phyloP scores from a whole-genome alignment of 139 green algal species.

The Nannochloris sp. region DNA sequence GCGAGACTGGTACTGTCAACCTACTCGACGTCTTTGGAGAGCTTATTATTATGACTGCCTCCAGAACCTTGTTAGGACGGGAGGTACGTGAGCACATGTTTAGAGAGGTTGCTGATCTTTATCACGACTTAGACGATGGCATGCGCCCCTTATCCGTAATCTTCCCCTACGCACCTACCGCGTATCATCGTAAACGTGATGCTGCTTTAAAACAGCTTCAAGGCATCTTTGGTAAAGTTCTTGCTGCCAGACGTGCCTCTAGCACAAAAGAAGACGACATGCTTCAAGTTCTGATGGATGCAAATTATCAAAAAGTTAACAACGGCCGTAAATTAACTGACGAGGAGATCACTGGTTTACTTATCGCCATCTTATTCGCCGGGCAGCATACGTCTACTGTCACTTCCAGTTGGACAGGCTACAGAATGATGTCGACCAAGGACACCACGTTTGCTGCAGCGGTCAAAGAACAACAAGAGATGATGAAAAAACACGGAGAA shows the following conservation, averaged over 20 bases:
- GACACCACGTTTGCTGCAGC: slow-evolving; percentile 25
- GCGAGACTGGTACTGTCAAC: slow-evolving; percentile 77
- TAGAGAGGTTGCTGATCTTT: slow-evolving; percentile 64
- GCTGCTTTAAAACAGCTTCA: slow-evolving; percentile 59
- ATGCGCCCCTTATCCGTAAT: slow-evolving; percentile 94
- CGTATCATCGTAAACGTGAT: slow-evolving; percentile 80
- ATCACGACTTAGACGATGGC: slow-evolving; percentile 93
- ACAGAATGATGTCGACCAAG: slow-evolving; percentile 54
- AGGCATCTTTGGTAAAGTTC: slow-evolving; percentile 77
- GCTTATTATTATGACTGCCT: slow-evolving; percentile 92
- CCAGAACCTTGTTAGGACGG: slow-evolving; percentile 82
- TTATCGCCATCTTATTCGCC: slow-evolving; percentile 95
- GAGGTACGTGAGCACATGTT: slow-evolving; percentile 96
- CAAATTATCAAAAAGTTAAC: slow-evolving; percentile 69
- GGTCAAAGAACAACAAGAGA: slow-evolving; percentile 65
- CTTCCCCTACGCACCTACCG: slow-evolving; percentile 90
- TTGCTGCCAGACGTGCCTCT: slow-evolving; percentile 57
- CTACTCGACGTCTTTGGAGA: slow-evolving; percentile 79
- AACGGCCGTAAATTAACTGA: slow-evolving; percentile 72
- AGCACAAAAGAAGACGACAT: slow-evolving; percentile 79
- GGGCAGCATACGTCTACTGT: slow-evolving; percentile 96
- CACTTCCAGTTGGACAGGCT: slow-evolving; percentile 87
- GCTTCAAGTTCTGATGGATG: slow-evolving; percentile 93
- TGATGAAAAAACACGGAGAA: slow-evolving; percentile 64
- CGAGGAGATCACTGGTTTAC: slow-evolving; percentile 92